phyloP scores from a whole-genome alignment of 2,329 filamentous ascomycete genomes.

The Arthrobotrys iridis region DNA sequence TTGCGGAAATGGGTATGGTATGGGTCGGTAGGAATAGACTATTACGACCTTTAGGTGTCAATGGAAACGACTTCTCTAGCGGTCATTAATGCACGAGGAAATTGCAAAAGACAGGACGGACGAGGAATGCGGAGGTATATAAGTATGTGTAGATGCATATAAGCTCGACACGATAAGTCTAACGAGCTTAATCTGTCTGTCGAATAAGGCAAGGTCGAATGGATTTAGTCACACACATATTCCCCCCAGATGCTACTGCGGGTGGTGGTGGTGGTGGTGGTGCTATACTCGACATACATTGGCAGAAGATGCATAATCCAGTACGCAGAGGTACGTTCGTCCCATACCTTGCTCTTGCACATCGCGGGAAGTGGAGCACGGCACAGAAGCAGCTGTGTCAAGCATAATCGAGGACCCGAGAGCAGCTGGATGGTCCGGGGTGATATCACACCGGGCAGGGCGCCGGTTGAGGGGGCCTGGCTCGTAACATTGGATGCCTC shows the following conservation, averaged over 20 bases:
- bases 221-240: slow-evolving; percentile 45
- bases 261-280: too few relatives aligned
- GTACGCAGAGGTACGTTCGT: slow-evolving; percentile 20
- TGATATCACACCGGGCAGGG: slow-evolving; percentile 10
- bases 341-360: slow-evolving; percentile 26
- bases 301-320: slow-evolving; percentile 20
- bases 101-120: slow-evolving; percentile 24
- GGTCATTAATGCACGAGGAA: slow-evolving; percentile 25
- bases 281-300: slow-evolving; percentile 19
- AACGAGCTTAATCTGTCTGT: slow-evolving; percentile 9
- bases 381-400: slow-evolving; percentile 19
- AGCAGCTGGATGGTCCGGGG: slow-evolving; percentile 16
- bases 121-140: slow-evolving; percentile 49
- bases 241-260: slow-evolving; percentile 2
- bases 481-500: slow-evolving; percentile 43
- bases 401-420: neutral
- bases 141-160: slow-evolving; percentile 44
- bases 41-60: slow-evolving; percentile 40
- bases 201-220: slow-evolving; percentile 22
- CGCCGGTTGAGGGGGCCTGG: slow-evolving; percentile 19
- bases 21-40: slow-evolving; percentile 50
- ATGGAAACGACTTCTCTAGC: slow-evolving; percentile 13
- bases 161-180: slow-evolving; percentile 25
- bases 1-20: slow-evolving; percentile 50
- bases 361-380: slow-evolving; percentile 33